phyloP scores from a whole-genome alignment of 257 asterid genomes.

The Nicotiana tomentosiformis region DNA sequence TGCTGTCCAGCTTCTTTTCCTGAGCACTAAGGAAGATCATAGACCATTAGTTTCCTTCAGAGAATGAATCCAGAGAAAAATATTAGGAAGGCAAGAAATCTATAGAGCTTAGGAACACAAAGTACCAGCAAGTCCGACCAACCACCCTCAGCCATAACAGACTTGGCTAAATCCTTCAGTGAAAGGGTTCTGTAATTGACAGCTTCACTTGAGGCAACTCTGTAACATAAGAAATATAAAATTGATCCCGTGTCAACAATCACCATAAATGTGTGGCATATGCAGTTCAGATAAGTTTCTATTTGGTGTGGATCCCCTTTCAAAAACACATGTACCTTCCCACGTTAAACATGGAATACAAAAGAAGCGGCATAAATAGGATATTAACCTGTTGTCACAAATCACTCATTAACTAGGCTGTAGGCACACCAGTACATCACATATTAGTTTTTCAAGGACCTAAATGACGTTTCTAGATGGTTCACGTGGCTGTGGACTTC shows the following conservation, averaged over 20 bases:
- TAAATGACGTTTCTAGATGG: neutral
- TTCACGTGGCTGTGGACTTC: neutral
- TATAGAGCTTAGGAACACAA: neutral
- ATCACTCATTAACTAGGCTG: neutral
- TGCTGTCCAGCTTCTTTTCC: slow-evolving; percentile 42
- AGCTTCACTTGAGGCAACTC: slow-evolving; percentile 42
- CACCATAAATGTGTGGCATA: neutral
- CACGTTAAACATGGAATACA: neutral
- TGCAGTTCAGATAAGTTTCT: neutral
- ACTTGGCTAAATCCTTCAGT: slow-evolving; percentile 68
- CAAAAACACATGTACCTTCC: neutral
- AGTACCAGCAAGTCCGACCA: slow-evolving; percentile 78
- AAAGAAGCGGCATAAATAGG: neutral
- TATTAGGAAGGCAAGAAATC: neutral
- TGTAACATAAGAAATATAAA: slow-evolving; percentile 13
- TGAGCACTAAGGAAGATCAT: slow-evolving; percentile 59
- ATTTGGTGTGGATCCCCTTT: neutral
- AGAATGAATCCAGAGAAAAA: neutral
- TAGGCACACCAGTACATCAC: neutral
- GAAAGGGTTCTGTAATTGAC: slow-evolving; percentile 69
- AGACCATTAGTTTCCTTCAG: slow-evolving; percentile 10
- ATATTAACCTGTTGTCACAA: neutral
- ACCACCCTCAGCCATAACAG: slow-evolving; percentile 78
- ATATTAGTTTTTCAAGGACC: neutral
- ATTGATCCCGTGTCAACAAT: neutral